Conservation (phyloP, 1,139 yeast genomes). For the Diutina siamensis region DNA sequence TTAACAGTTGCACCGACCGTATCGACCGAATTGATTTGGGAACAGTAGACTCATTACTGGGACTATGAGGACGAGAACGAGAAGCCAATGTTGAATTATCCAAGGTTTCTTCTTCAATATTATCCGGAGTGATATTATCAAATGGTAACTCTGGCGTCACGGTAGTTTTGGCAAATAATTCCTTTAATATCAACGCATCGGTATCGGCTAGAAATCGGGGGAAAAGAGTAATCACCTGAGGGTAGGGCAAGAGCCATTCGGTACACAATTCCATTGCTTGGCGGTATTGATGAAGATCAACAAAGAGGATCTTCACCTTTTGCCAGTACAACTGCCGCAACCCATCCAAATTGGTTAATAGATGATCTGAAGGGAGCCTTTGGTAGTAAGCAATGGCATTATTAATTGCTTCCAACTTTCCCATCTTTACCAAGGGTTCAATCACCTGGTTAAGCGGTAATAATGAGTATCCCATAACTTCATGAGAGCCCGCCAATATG, state of each 20-base stretch:
- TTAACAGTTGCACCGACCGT: not conserved
- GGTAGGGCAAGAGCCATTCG: conserved; percentile 1
- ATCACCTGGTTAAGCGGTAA: not conserved
- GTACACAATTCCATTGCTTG: not conserved
- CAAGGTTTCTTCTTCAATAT: not conserved
- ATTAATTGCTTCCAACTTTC: not conserved
- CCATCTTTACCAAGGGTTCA: not conserved
- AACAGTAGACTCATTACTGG: not conserved
- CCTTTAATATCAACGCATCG: not conserved
- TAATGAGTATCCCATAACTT: not conserved
- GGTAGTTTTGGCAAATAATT: not conserved
- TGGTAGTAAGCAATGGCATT: not conserved
- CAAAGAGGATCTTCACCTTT: not conserved
- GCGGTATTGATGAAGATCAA: not conserved
- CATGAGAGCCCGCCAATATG: not conserved
- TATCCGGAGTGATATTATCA: not conserved
- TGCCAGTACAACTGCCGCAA: conserved; percentile 1
- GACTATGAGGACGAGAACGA: not conserved
- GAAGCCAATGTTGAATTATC: not conserved
- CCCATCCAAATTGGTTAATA: not conserved
- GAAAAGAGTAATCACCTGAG: not conserved
- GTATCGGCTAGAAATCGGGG: not conserved
- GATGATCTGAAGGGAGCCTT: not conserved
- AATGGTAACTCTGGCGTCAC: not conserved
- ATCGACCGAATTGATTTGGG: not conserved